Base-by-base conservation (phyloP, 2,329 filamentous ascomycete genomes). In the Paradendryphiella salina region DNA sequence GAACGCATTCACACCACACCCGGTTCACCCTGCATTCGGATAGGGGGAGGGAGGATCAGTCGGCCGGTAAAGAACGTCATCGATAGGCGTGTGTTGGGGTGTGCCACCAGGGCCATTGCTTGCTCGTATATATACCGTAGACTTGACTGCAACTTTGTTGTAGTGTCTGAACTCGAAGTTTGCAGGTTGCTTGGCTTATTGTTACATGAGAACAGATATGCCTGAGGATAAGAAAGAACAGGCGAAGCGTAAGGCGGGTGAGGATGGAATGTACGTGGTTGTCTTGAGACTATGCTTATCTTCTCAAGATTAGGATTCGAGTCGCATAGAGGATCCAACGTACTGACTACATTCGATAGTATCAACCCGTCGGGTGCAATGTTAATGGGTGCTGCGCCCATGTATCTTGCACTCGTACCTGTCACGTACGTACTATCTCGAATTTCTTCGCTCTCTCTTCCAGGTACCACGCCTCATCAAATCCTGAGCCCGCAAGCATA, bases 381-480 rank as follows among this genome's bases (percentile, higher is more conserved):
- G 26, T 2, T 61, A 6, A 26, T 56, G 40, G 59, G 44, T n/a
- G 60, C 49, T 31, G 54, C 59, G 9, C 59, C 61, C 5, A 38
- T 62, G 46, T 64, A 64, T 18, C 56, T 64, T 13, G 61, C 61
- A 3, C 28, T 62, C 20, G 52, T 64, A 8, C 61, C 59, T 4
- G 29, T 59, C 13, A 64, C 61, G 56, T 59, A 35, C 39, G 56
- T 54, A 10, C 21, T 5, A 26, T 17, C 32, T n/a, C 3, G n/a
- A 14, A 29, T n/a, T 17, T 10, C 10, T 5, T 11, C 4, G 4
- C 23, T 20, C 23, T 35, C 15, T 21, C 13, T 26, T 41, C 15
- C 9, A 40, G 13, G 17, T 26, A 26, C 10, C 23, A 26, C 23
- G 10, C 8, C 8, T 3, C 5, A 23, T 23, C 23, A 26, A 26